Evolutionary conservation across 768 basidiomycete species (phyloP), one percentile per base, ranked within the genome.

Genomic region (Suillus decipiens): DNA sequence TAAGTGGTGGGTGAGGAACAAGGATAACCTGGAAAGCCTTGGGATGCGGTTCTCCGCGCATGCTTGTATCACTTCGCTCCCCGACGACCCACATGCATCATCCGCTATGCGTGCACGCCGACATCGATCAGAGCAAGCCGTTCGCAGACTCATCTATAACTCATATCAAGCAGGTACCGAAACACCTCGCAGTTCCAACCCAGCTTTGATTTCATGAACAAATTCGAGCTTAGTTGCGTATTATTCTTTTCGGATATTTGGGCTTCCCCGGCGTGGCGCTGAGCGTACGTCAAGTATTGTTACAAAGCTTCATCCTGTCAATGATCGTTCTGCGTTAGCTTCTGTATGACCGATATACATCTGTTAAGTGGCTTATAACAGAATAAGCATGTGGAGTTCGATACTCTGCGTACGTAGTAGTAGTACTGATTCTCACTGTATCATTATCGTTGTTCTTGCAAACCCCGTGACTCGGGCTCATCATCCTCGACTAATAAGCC

Each of bases 41-140:
- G 71, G 71, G 34, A 82, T 82, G 70, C 61, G 63, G 47, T 80
- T 80, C n/a, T 63, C 71, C 22, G 75, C 70, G 9, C 73, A 78
- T n/a, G 81, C 78, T 19, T 82, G 81, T 62, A 72, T 82, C 59
- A 81, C 79, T 3, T 76, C 79, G 24, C 69, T 76, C 15, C 55
- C 55, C 4, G 9, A 56, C 9, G 36, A 56, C 5, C 36, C 22
- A 56, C 1, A 10, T 17, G 9, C 8, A 2, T 17, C 55, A 10
- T 5, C 9, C 22, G 55, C 36, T 2, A 24, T 56, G 36, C 36
- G 55, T 1, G 22, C 55, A 56, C 55, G 36, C 6, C 55, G 55
- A 39, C 36, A 24, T 1, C 15, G 64, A 42, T 76, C 76, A 12
- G 70, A 70, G 60, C 54, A 64, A 37, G 45, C 43, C 51, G 66